Evolutionary conservation across 768 basidiomycete species (phyloP), one percentile per base, ranked within the genome.

Genomic region (Pseudohyphozyma bogoriensis): DNA sequence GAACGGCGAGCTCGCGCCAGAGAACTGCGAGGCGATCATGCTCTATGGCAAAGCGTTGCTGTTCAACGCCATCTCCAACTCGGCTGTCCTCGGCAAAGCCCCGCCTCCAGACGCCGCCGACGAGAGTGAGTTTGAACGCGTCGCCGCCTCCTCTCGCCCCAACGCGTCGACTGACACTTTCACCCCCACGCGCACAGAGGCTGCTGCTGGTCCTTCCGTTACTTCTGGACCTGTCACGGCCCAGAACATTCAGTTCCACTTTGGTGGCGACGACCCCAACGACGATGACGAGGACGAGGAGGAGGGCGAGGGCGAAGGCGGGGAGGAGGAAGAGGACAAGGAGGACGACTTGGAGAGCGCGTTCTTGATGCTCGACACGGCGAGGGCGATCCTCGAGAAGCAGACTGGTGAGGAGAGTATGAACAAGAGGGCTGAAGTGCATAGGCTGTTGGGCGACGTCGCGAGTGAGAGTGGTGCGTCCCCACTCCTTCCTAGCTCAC

Each of bases 301-400:
- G 0, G 81, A 77, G 0, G 82, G 79, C 0, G 81, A 78, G 4
- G 82, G 80, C 10, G 82, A 76, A 1, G 83, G 79, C 12, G 86
- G 76, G 3, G 85, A 82, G 5, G 86, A 84, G 16, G 86, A 72
- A 5, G 89, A 87, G 66, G 50, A 71, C 42, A 89, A 88, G 0
- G 93, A 95, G 69, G 95, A 99, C 68, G 95, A 97, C 70, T 95
- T 95, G 73, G 95, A 93, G 66, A 89, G 89, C 29, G 90, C 95
- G 16, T 99, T 93, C 91, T 88, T 95, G 71, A 85, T 93, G 4
- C 78, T 99, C n/a, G 95, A 99, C 68, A 82, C 93, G 58, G 92
- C 93, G 26, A 80, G 92, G 42, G 82, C 85, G 15, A 85, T 93
- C 60, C 91, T 88, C 69, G 82, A 84, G 65, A 86, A 85, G 73